These are phyloP conservation scores for Penicillium ochrochloron DNA, from an alignment of 495 filamentous ascomycete species.

Conservation along the genomic window DNA sequence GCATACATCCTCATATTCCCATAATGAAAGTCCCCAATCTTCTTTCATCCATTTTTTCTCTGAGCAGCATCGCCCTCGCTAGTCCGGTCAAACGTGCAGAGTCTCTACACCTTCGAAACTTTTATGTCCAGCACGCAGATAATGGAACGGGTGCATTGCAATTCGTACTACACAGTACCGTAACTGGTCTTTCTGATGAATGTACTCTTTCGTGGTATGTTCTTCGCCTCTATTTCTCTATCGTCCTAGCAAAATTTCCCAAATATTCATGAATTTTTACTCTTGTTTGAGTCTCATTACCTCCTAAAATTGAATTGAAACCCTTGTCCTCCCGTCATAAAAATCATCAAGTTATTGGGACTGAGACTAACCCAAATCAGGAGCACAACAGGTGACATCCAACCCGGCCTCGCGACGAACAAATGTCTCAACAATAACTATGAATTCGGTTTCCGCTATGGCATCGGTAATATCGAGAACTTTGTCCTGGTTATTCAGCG, in stretches of 20 bases:
- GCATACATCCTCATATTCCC: not conserved
- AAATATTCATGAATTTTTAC: not conserved
- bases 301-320: too few species aligned
- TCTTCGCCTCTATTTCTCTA: too few species aligned
- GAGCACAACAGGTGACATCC: constrained; percentile 17
- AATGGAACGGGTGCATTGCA: not conserved
- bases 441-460: constrained; percentile 26
- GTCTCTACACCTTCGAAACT: constrained; percentile 11
- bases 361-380: constrained; percentile 6
- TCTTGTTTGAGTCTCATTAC: not conserved
- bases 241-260: not conserved
- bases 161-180: constrained; percentile 15
- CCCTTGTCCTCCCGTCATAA: too few species aligned
- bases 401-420: constrained; percentile 17
- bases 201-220: not conserved
- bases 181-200: not conserved
- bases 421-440: constrained; percentile 13
- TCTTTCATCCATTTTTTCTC: constrained; percentile 7
- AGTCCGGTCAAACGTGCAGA: not conserved
- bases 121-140: constrained; percentile 10
- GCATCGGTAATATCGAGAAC: constrained; percentile 21
- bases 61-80: not conserved
- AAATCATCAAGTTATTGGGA: not conserved
- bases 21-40: constrained; percentile 11
- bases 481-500: constrained; percentile 16